Evolutionary conservation across 768 basidiomycete species (phyloP).

Genomic region (Amanita polypyramis): DNA sequence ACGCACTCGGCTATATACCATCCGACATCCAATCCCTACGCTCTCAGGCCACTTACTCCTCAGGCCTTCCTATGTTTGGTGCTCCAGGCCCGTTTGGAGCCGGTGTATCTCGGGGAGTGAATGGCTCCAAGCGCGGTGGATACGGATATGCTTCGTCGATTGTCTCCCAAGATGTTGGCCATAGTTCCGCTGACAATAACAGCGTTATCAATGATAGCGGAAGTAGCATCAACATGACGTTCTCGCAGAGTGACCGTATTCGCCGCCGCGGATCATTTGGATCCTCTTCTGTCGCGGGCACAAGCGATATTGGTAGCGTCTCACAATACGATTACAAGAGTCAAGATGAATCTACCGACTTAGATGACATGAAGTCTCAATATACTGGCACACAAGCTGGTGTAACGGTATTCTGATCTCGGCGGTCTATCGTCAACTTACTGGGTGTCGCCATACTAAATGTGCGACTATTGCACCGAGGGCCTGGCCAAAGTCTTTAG

Average conservation of each 20-base stretch:
- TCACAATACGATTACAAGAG: constrained; percentile 82
- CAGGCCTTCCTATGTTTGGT: constrained; percentile 80
- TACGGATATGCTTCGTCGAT: constrained; percentile 87
- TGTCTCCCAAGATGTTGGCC: constrained; percentile 82
- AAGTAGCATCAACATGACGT: constrained; percentile 55
- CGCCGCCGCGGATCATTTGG: constrained; percentile 67
- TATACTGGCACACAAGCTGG: constrained; percentile 81
- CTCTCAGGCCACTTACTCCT: constrained; percentile 94
- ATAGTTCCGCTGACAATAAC: constrained; percentile 45
- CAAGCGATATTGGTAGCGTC: constrained; percentile 70
- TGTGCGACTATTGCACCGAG: background rate
- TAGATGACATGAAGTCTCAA: constrained; percentile 85
- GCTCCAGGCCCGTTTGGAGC: constrained; percentile 61
- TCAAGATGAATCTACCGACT: constrained; percentile 70
- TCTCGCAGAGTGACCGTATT: constrained; percentile 86
- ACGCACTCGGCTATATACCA: constrained; percentile 87
- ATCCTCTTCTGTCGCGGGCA: constrained; percentile 56
- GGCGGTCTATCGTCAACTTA: background rate
- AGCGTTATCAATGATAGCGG: constrained; percentile 48
- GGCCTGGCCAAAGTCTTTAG: constrained; percentile 1
- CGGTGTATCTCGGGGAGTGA: constrained; percentile 49
- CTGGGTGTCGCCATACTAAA: no score
- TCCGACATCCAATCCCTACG: constrained; percentile 93
- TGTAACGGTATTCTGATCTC: constrained; percentile 71
- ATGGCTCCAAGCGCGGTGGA: constrained; percentile 63